phyloP scores from a whole-genome alignment of 768 basidiomycete genomes.

The Mycena albidolilacea region DNA sequence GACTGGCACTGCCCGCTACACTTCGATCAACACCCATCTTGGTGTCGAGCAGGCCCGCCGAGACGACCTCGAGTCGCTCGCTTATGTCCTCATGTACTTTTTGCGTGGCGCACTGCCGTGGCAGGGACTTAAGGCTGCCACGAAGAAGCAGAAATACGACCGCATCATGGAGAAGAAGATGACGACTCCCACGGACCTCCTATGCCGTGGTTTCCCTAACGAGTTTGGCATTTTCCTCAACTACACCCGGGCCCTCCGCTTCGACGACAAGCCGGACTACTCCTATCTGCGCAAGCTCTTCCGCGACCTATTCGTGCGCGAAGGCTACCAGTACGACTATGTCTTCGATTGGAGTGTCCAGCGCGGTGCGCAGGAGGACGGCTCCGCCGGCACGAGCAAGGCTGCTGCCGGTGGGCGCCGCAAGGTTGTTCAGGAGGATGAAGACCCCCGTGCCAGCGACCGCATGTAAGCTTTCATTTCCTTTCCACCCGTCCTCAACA shows the following conservation, averaged over 20 bases:
- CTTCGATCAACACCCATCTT: conserved; percentile 98
- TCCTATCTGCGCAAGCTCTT: conserved; percentile 99
- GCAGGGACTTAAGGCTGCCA: conserved; percentile 99
- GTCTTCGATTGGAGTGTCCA: conserved; percentile 99
- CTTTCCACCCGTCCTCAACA: conserved; percentile 36
- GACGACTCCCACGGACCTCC: conserved; percentile 96
- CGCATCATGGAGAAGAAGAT: conserved; percentile 99
- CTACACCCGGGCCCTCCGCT: conserved; percentile 98
- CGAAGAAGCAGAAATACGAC: conserved; percentile 99
- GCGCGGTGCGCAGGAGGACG: conserved; percentile 79
- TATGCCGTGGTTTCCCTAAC: conserved; percentile 99
- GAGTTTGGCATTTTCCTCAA: conserved; percentile 99
- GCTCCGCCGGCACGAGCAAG: conserved; percentile 69
- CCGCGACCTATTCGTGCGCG: conserved; percentile 97
- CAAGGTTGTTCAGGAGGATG: conserved; percentile 89
- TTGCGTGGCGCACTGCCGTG: conserved; percentile 97
- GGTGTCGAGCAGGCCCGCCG: conserved; percentile 98
- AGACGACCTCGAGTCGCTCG: conserved; percentile 97
- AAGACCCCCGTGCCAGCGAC: conserved; percentile 86
- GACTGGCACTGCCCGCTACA: conserved; percentile 98
- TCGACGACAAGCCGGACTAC: conserved; percentile 99
- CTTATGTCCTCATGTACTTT: conserved; percentile 99
- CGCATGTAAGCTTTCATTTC: conserved; percentile 75
- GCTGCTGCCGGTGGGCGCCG: conserved; percentile 76
- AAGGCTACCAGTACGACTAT: conserved; percentile 99